Evolutionary conservation across 257 asterid species (phyloP), one percentile per base, ranked within the genome.

Genomic region (Gentiana macrophylla): DNA sequence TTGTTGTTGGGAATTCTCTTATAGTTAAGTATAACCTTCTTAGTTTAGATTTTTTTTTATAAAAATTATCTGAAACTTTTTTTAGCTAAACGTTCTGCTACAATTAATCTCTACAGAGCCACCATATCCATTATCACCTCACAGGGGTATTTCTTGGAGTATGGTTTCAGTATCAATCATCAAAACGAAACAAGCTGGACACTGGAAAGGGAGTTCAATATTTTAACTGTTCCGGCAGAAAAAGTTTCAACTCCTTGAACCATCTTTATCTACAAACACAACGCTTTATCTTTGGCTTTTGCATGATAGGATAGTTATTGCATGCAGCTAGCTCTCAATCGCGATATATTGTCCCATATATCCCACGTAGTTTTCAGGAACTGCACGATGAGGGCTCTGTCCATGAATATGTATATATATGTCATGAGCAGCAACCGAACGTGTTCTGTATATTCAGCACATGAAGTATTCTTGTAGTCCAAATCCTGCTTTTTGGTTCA

Each of bases 181-280:
- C 89, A 74, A 66, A 76, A 84, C 56, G 90, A 80, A 71, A 79
- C 83, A 54, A 65, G 81, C 1, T 90, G 98, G 98, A 79, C 73
- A 8, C 66, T 86, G 71, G 94, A 86, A 66, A 78, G 83, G 32
- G 91, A 86, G 70, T 72, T 69, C 49, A 90, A 90, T 79, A 79
- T 90, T 51, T 61, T 80, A 71, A 75, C 87, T 12, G 80, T 79
- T 6, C 68, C 64, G 53, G 73, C 80, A 61, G 80, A 78, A 60
- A 66, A 64, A 57, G 34, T 49, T 32, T 10, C 70, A 36, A 35
- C 50, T 59, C 61, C 63, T 24, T 49, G 2, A 49, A 41, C 49
- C 33, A 46, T 46, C 24, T 24, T 46, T 54, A 59, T 37, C 35
- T 6, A 37, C 51, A 5, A 10, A 1, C 50, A 24, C 32, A 4